Evolutionary conservation across 441 rosid genomes (phyloP), one percentile per base, ranked within the genome.

Genomic region (Breynia disticha): DNA sequence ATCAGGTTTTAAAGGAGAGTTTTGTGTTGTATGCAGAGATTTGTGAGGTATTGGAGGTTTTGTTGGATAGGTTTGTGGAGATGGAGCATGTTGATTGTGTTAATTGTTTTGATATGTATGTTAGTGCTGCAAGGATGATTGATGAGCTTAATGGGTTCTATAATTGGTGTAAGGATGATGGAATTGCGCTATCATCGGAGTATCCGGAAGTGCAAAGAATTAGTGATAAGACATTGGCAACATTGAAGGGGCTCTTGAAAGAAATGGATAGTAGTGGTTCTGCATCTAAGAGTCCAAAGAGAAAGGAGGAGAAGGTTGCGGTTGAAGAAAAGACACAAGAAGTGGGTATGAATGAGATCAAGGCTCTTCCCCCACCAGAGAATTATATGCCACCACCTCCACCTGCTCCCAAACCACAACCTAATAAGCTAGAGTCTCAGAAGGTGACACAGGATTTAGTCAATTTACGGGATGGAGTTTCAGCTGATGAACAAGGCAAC

Each of bases 11-110:
- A 12, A 75, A 60, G 60, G 97, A 90, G 63, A 90, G 90, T 66
- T 90, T 87, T 44, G 81, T 69, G 64, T 67, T 86, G 12, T 84
- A 87, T 64, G 64, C 47, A 18, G 95, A 90, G 50, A 81, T 81
- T 6, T 80, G 83, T 0, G 90, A 84, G 43, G 90, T 76, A 2
- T 59, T 87, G 46, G 76, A 76, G 1, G 62, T 82, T 17, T 54
- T 87, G 45, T 51, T 83, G 5, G 91, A 87, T 49, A 73, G 79
- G 61, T 90, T 82, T 66, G 76, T 76, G 37, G 85, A 90, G 57
- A 69, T 90, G 50, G 90, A 70, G 21, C 70, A 83, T 67, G 71
- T 72, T 19, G 73, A 83, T 43, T 81, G 91, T 46, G 74, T 78
- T 14, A 68, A 54, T 12, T 81, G 83, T 0, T 80, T 82, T 62